phyloP scores from a whole-genome alignment of 257 asterid species.

The Ocimum tenuiflorum region DNA sequence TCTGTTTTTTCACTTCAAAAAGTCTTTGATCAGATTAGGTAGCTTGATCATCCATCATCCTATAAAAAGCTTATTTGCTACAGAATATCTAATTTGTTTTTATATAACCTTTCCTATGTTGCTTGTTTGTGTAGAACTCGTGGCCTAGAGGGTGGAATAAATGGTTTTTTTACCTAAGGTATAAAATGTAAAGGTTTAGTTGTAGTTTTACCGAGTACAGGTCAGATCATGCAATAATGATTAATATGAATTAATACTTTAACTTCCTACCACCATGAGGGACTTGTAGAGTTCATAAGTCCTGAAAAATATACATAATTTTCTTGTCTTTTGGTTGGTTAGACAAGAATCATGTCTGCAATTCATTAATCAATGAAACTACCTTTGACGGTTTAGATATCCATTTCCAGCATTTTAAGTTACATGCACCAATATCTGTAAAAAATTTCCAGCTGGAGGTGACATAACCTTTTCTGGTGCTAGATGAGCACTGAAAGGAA shows the following conservation, averaged over 20 bases:
- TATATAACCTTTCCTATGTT: background rate
- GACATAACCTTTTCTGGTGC: slow-evolving; percentile 20
- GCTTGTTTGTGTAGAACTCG: background rate
- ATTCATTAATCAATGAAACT: background rate
- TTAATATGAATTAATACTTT: background rate
- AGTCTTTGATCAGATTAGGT: background rate
- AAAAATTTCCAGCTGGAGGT: slow-evolving; percentile 10
- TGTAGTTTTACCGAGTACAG: background rate
- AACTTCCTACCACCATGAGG: background rate
- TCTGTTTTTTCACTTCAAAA: background rate
- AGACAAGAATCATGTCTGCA: background rate
- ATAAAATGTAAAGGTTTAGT: background rate
- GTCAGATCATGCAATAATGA: background rate
- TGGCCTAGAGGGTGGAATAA: background rate
- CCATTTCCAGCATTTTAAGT: background rate
- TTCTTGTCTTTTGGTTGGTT: background rate
- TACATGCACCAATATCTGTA: background rate
- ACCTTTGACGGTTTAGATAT: background rate
- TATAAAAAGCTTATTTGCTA: background rate
- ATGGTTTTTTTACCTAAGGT: background rate
- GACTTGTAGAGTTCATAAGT: background rate
- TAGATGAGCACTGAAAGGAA: slow-evolving; percentile 84
- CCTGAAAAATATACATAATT: background rate
- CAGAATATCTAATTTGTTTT: background rate
- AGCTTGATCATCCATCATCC: background rate